Evolutionary conservation across 2,329 filamentous ascomycete species (phyloP), one percentile per base, ranked within the genome.

Genomic region (Aspergillus versicolor): DNA sequence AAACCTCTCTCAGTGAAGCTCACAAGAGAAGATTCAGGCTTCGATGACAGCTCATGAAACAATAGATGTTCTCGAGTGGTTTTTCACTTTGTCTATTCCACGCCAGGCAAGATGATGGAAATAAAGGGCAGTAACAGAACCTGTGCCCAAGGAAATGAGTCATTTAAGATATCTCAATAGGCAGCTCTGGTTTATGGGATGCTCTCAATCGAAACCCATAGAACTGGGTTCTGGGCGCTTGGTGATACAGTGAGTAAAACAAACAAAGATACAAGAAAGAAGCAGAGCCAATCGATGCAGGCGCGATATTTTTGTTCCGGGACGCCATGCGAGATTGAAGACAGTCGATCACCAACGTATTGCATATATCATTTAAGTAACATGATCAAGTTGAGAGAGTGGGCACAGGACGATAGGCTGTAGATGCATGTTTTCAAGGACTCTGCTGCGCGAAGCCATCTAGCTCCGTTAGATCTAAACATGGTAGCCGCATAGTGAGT

Each of bases 221-320:
- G 46, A 40, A 45, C 54, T 47, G 32, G 37, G 24, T 49, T 48
- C 4, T 40, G 43, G 46, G 61, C 62, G 62, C 61, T 52, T 60
- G 56, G 40, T 27, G 49, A 47, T 24, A 60, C 47, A 52, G 12
- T 15, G 21, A 21, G 45, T 40, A 38, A 52, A 44, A 34, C 45
- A 48, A 15, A 45, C 22, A 47, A 40, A 43, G 46, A 41, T 37
- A 21, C 30, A 38, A 52, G 60, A 45, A 42, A 52, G 34, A 46
- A 41, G 7, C 42, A 57, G 38, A 56, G 51, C 63, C 63, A 65
- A 65, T 63, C 54, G 58, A 60, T 57, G 19, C 19, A 41, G 11
- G 5, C 17, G 19, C 19, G 4, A 43, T n/a, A 30, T 41, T 42
- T 24, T 47, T 38, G 8, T 19, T 40, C 46, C 7, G 32, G 49